These are phyloP conservation scores for Pseudonectria foliicola DNA, from an alignment of 2,329 filamentous ascomycete species.

Conservation along the genomic window DNA sequence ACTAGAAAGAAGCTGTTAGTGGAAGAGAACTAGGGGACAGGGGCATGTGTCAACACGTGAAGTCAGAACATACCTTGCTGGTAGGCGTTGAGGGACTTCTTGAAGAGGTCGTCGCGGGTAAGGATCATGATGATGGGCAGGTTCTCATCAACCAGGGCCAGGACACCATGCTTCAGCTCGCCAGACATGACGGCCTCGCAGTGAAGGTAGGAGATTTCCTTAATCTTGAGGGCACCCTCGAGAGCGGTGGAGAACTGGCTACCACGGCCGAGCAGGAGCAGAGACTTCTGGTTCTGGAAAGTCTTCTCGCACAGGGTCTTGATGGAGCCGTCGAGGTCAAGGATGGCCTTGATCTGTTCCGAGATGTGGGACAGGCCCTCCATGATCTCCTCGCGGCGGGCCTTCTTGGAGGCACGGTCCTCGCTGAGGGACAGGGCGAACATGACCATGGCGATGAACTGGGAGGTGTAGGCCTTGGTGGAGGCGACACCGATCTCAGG, in stretches of 20 bases:
- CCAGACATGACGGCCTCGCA: constrained; percentile 99
- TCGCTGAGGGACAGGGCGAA: constrained; percentile 94
- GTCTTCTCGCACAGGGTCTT: constrained; percentile 88
- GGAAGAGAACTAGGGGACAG: not conserved
- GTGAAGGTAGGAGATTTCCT: constrained; percentile 99
- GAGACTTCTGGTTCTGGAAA: constrained; percentile 95
- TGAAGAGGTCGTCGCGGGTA: constrained; percentile 91
- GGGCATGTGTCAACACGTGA: not conserved
- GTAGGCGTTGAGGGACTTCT: constrained; percentile 98
- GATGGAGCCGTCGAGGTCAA: constrained; percentile 87
- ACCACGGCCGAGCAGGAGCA: constrained; percentile 87
- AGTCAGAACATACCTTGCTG: constrained; percentile 66
- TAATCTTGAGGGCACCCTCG: constrained; percentile 97
- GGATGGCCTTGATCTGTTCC: constrained; percentile 82
- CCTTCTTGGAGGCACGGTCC: constrained; percentile 90
- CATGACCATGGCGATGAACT: constrained; percentile 99
- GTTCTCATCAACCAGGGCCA: constrained; percentile 96
- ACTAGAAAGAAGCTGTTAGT: constrained; percentile 44
- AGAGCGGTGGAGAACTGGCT: constrained; percentile 96
- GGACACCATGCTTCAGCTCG: constrained; percentile 97
- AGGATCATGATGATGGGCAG: constrained; percentile 99
- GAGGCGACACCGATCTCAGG: constrained; percentile 98
- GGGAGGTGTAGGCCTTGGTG: constrained; percentile 98
- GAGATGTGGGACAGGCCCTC: constrained; percentile 83
- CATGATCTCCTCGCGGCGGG: constrained; percentile 92